Conservation (phyloP, 805 yeast species). For the Starmerella vitae region DNA sequence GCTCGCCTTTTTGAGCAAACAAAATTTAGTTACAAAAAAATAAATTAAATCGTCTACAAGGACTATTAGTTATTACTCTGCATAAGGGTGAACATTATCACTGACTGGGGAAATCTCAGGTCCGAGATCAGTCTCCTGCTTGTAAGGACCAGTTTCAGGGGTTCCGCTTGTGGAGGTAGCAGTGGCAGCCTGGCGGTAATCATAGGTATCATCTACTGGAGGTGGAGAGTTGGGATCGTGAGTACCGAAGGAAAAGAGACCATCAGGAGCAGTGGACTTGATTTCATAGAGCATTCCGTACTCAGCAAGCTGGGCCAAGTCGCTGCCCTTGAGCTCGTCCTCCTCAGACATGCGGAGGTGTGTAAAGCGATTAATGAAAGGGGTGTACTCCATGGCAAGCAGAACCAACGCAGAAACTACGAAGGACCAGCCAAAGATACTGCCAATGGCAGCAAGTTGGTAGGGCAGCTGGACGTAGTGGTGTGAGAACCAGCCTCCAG, state of each 20-base stretch:
- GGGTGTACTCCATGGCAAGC: slow-evolving; percentile 61
- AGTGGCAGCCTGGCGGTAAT: slow-evolving; percentile 1
- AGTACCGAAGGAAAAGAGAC: slow-evolving; percentile 18
- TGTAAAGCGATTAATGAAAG: slow-evolving; percentile 37
- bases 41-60: not conserved
- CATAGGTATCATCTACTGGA: slow-evolving; percentile 12
- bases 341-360: slow-evolving; percentile 76
- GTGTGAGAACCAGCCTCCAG: slow-evolving; percentile 90
- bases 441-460: slow-evolving; percentile 73
- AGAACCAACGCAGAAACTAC: slow-evolving; percentile 59
- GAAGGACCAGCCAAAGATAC: slow-evolving; percentile 71
- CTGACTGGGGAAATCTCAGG: not conserved
- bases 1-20: not conserved
- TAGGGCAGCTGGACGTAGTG: slow-evolving; percentile 82
- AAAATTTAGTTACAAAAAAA: not conserved
- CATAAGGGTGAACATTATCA: not conserved
- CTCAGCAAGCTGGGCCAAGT: slow-evolving; percentile 82
- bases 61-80: not conserved
- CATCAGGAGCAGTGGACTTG: slow-evolving; percentile 1
- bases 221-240: slow-evolving; percentile 9
- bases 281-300: slow-evolving; percentile 39
- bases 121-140: not conserved
- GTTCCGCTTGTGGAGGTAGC: not conserved
- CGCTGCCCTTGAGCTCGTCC: slow-evolving; percentile 83
- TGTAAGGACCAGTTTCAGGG: not conserved